These are phyloP conservation scores for Penicillium oxalicum DNA, from an alignment of 2,329 filamentous ascomycete genomes.

Conservation along the genomic window DNA sequence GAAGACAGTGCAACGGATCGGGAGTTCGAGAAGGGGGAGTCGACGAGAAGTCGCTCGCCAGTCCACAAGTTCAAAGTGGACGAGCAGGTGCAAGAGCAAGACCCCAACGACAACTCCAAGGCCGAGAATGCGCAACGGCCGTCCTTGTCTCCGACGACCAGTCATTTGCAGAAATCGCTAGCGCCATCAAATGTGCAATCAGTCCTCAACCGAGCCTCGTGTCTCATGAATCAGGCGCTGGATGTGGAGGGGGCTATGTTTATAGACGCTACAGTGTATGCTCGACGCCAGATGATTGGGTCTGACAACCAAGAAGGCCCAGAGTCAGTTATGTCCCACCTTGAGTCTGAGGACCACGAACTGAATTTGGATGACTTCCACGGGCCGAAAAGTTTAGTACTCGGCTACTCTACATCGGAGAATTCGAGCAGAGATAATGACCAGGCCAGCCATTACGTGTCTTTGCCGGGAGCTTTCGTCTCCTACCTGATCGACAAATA, in stretches of 20 bases:
- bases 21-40: background rate
- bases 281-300: conserved; percentile 13
- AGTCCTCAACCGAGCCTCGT: conserved; percentile 14
- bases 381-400: conserved; percentile 11
- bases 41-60: conserved; percentile 7
- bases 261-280: conserved; percentile 15
- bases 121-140: conserved; percentile 8
- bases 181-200: conserved; percentile 13
- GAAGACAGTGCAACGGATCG: background rate
- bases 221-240: conserved; percentile 15
- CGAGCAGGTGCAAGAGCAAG: background rate
- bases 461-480: conserved; percentile 13
- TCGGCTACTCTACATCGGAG: conserved; percentile 15
- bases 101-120: background rate
- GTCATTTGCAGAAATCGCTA: conserved; percentile 12
- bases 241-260: conserved; percentile 19
- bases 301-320: background rate
- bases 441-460: conserved; percentile 9
- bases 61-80: conserved; percentile 10
- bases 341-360: background rate
- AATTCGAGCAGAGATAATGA: conserved; percentile 4
- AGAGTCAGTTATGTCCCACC: background rate
- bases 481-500: conserved; percentile 17
- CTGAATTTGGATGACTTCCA: conserved; percentile 2
- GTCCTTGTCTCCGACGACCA: conserved; percentile 13